These are phyloP conservation scores for Leucaena leucocephala DNA, from an alignment of 306 rosid species.

Conservation along the genomic window DNA sequence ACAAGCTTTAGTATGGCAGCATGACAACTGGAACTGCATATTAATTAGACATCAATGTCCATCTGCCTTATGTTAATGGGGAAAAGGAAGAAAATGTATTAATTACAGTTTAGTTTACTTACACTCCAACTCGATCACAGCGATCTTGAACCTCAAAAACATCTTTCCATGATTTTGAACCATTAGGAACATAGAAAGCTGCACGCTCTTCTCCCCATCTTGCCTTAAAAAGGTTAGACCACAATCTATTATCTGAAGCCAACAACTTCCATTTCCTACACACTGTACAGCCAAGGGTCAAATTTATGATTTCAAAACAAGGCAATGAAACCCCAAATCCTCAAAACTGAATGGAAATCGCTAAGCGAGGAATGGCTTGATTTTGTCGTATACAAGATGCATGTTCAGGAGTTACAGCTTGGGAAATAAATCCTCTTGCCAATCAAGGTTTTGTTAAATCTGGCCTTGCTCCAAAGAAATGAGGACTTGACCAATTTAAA, in stretches of 20 bases:
- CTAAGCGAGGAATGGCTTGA: neutral
- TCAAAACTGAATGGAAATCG: neutral
- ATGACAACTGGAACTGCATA: neutral
- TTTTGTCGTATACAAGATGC: neutral
- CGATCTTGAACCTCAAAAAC: slow-evolving; percentile 72
- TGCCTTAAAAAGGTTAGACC: slow-evolving; percentile 71
- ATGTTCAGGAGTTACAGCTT: neutral
- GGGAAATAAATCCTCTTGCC: neutral
- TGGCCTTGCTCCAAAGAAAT: slow-evolving; percentile 5
- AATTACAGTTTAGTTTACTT: slow-evolving; percentile 41
- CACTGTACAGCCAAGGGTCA: slow-evolving; percentile 46
- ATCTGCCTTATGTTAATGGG: no score
- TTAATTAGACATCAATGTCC: no score
- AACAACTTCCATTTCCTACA: slow-evolving; percentile 72
- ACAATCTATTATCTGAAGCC: slow-evolving; percentile 57
- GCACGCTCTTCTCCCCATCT: slow-evolving; percentile 79
- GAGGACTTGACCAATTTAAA: slow-evolving; percentile 3
- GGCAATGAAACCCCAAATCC: neutral
- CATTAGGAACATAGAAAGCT: slow-evolving; percentile 52
- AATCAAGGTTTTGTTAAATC: neutral
- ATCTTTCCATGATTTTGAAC: slow-evolving; percentile 68
- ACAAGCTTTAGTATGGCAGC: neutral
- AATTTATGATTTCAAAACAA: neutral
- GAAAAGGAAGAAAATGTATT: neutral
- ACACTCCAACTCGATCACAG: slow-evolving; percentile 72